Percentiles rank a stretch among this genome's conserved stretches.
phyloP scores from a whole-genome alignment of 2,329 filamentous ascomycete genomes.

The Orbilia javanica region DNA sequence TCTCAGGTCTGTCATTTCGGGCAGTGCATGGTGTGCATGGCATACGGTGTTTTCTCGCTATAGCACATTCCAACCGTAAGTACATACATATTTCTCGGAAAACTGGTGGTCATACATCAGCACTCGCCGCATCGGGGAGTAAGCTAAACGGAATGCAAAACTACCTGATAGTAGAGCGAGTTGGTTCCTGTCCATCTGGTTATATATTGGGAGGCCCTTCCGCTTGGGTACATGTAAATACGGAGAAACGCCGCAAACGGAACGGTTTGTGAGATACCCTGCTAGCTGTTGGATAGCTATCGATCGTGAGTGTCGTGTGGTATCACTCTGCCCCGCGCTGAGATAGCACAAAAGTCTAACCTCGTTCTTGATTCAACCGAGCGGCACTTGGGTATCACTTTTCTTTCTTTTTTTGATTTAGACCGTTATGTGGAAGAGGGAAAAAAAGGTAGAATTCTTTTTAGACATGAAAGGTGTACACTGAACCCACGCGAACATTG shows the following conservation, averaged over 20 bases:
- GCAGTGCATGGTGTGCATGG: conserved; percentile 1
- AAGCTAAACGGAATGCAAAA: conserved; percentile 46
- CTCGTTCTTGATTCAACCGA: not conserved
- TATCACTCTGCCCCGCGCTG: conserved; percentile 1
- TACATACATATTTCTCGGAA: not conserved
- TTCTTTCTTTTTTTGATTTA: not conserved
- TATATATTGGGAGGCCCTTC: not conserved
- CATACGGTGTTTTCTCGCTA: not conserved
- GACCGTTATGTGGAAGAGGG: not conserved
- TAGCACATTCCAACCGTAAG: conserved; percentile 30
- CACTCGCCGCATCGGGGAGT: conserved; percentile 35
- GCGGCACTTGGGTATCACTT: not conserved
- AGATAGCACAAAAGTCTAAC: conserved; percentile 18
- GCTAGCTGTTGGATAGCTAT: not conserved
- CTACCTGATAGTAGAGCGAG: not conserved
- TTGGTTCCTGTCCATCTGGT: conserved; percentile 32
- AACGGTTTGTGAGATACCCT: conserved; percentile 6
- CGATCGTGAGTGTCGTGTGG: conserved; percentile 3
- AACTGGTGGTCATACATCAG: conserved; percentile 7
- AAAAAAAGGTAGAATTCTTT: conserved; percentile 13
- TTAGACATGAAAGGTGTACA: conserved; percentile 14
- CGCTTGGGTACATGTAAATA: not conserved
- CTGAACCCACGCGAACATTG: conserved; percentile 17
- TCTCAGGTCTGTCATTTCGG: not conserved
- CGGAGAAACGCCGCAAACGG: conserved; percentile 30